A percentile compares a stretch with the other conserved stretches of the same genome.
phyloP scores from a whole-genome alignment of 1,284 basidiomycete genomes.

The Vanrija sp. region DNA sequence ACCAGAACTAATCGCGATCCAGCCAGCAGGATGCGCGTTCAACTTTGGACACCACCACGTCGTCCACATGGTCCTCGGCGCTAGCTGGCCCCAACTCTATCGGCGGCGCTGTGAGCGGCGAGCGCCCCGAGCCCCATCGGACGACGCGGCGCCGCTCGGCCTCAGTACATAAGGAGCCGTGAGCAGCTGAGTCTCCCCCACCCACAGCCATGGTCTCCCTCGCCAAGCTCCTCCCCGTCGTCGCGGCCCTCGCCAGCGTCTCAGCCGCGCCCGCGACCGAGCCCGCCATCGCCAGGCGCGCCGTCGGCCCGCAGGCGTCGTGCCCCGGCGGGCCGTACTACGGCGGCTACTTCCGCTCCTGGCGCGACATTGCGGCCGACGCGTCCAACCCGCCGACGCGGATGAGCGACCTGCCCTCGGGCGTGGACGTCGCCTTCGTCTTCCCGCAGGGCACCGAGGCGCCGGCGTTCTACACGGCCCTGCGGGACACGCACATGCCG shows the following conservation, averaged over 20 bases:
- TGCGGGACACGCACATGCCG: neutral
- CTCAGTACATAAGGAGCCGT: neutral
- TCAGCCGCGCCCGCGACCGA: neutral
- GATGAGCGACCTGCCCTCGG: neutral
- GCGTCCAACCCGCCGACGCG: neutral
- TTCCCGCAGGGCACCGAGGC: neutral
- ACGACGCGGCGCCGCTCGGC: neutral
- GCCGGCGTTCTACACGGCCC: neutral
- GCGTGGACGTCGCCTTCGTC: neutral
- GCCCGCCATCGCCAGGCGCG: neutral
- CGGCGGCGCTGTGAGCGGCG: conserved; percentile 10
- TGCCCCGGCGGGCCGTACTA: neutral
- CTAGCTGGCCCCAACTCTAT: no score
- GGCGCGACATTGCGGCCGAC: neutral
- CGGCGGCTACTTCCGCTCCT: neutral
- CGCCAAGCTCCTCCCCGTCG: neutral
- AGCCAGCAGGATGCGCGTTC: no score
- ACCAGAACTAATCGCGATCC: conserved; percentile 26
- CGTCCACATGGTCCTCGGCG: no score
- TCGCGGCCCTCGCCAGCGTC: neutral
- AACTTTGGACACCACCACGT: no score
- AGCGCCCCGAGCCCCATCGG: no score
- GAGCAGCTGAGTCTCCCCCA: neutral
- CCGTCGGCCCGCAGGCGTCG: neutral
- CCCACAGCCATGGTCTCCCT: neutral